A percentile compares a stretch with the other conserved stretches of the same genome.
phyloP scores from a whole-genome alignment of 2,329 filamentous ascomycete genomes.

The Xylariales sp. region DNA sequence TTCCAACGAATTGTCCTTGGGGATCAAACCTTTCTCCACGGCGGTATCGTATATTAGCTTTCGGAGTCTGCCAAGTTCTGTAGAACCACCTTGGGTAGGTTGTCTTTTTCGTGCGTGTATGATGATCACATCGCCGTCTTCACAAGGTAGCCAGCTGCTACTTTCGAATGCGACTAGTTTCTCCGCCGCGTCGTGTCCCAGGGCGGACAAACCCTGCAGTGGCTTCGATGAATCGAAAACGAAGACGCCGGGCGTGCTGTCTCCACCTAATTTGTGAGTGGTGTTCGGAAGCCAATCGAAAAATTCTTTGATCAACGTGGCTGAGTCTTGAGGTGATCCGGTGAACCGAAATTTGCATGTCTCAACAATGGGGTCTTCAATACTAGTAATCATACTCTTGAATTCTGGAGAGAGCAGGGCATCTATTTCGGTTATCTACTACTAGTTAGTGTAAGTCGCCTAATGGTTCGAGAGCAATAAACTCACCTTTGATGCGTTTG shows the following conservation, averaged over 20 bases:
- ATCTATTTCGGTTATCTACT: slow-evolving; percentile 73
- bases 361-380: slow-evolving; percentile 78
- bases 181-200: slow-evolving; percentile 47
- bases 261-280: slow-evolving; percentile 72
- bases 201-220: slow-evolving; percentile 74
- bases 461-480: neutral
- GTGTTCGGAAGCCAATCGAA: slow-evolving; percentile 72
- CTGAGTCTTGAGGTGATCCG: slow-evolving; percentile 57
- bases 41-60: slow-evolving; percentile 76
- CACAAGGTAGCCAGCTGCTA: slow-evolving; percentile 52
- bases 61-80: slow-evolving; percentile 77
- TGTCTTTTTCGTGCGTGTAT: slow-evolving; percentile 79
- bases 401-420: slow-evolving; percentile 72
- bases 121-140: slow-evolving; percentile 82
- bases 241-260: slow-evolving; percentile 84
- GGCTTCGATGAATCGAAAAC: slow-evolving; percentile 80
- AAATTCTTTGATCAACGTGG: slow-evolving; percentile 66
- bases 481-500: slow-evolving; percentile 65
- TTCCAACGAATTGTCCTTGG: slow-evolving; percentile 62
- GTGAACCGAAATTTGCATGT: slow-evolving; percentile 74
- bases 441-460: slow-evolving; percentile 40
- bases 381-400: slow-evolving; percentile 77
- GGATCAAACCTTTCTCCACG: slow-evolving; percentile 69
- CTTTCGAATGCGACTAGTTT: slow-evolving; percentile 41
- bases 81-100: slow-evolving; percentile 76